A percentile compares a stretch with the other conserved stretches of the same genome.
phyloP scores from a whole-genome alignment of 1,284 basidiomycete genomes.

The Trametes versicolor region DNA sequence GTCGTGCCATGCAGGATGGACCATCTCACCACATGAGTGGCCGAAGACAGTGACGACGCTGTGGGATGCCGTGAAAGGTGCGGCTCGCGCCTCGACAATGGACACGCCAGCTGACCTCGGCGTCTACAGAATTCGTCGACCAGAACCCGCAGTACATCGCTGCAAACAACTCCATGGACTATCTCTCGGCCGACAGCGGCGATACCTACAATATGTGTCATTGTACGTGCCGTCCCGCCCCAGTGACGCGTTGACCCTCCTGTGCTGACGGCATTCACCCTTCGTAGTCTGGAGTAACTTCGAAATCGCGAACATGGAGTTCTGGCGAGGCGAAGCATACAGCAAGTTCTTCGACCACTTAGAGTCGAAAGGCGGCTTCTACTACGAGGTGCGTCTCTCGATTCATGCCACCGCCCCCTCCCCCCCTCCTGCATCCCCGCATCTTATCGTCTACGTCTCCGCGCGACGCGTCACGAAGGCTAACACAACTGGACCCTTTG shows the following conservation, averaged over 20 bases:
- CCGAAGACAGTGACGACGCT: constrained; percentile 78
- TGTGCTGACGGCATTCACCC: background rate
- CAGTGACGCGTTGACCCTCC: too few relatives aligned
- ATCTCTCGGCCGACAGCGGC: constrained; percentile 73
- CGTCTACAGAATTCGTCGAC: constrained; percentile 65
- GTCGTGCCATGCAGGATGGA: constrained; percentile 58
- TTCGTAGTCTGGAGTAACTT: constrained; percentile 77
- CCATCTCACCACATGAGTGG: constrained; percentile 82
- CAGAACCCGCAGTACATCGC: constrained; percentile 71
- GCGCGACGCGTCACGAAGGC: background rate
- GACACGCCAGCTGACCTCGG: background rate
- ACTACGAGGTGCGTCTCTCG: constrained; percentile 66
- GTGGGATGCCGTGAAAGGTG: constrained; percentile 70
- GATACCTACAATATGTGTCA: constrained; percentile 79
- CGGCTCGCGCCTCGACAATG: background rate
- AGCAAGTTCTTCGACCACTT: constrained; percentile 77
- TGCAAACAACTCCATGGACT: constrained; percentile 73
- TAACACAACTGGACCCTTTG: background rate
- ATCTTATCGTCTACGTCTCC: constrained; percentile 1
- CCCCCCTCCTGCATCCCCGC: background rate
- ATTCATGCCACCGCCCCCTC: background rate
- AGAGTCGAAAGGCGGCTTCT: constrained; percentile 79
- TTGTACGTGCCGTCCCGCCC: constrained; percentile 51
- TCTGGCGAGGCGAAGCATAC: constrained; percentile 72
- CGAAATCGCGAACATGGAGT: constrained; percentile 77